Conservation (phyloP, 306 rosid species). For the Crotalaria pallida region DNA sequence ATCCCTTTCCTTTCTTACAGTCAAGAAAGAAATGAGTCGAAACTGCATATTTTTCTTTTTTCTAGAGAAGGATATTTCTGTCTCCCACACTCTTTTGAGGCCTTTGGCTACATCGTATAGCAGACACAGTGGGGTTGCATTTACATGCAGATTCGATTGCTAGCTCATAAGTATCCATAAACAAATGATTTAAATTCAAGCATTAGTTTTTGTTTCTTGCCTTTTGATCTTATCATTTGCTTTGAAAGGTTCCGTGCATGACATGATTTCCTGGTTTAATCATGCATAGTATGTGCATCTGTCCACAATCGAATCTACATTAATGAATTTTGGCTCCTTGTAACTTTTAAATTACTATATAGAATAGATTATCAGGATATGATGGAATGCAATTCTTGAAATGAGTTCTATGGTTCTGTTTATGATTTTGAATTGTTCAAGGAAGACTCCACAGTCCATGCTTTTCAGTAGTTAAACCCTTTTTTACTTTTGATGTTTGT, state of each 20-base stretch:
- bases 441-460: neutral
- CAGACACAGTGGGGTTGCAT: neutral
- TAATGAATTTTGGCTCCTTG: neutral
- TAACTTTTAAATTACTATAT: constrained; percentile 13
- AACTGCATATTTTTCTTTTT: neutral
- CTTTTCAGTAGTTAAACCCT: neutral
- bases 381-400: neutral
- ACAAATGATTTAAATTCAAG: neutral
- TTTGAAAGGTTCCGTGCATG: neutral
- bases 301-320: neutral
- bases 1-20: neutral
- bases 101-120: neutral
- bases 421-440: neutral
- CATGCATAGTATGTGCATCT: neutral
- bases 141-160: neutral
- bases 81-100: neutral
- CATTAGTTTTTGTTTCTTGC: neutral
- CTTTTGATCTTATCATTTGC: neutral
- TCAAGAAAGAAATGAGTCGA: neutral
- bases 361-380: constrained; percentile 2
- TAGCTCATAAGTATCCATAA: neutral
- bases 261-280: neutral
- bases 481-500: neutral
- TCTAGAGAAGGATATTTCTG: neutral
- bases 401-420: constrained; percentile 2